Base-by-base conservation (phyloP, 202 grass and related monocot genomes). In the Setaria italica region DNA sequence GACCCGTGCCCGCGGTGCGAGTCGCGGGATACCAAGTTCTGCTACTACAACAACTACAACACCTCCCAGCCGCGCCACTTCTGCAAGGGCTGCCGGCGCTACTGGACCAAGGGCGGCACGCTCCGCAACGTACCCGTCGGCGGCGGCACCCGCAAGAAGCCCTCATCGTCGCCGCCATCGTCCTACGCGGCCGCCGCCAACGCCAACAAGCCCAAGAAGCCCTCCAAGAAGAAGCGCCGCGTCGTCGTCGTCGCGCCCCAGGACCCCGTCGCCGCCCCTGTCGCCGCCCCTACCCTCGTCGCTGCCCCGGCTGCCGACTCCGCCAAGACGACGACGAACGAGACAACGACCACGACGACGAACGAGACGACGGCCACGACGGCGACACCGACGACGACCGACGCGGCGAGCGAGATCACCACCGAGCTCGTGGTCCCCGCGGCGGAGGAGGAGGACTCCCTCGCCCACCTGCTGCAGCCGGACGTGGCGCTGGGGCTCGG, bases 1-100 rank as follows among this genome's bases (percentile, higher is more conserved):
- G 68, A 85, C 20, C 76, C 82, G 16, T 93, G 91, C 78, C 90
- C 90, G 5, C 88, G 91, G 73, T 93, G 91, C 67, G 85, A 90
- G 56, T 95, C 93, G 69, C 81, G 79, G 48, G 76, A 95, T 76
- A 95, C 93, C 83, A 94, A 94, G 90, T 94, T 94, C 83, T 94
- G 92, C 92, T 94, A 94, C 90, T 94, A 92, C 88, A 94, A 94
- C 90, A 94, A 94, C 90, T 94, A 94, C 92, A 93, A 90, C 85
- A 84, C 82, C 25, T 79, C 91, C 4, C 91, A 93, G 82, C 91
- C 91, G 25, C 91, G 91, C 35, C 85, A 93, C 82, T 93, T 90
- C 82, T 93, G 91, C 88, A 93, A 93, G 88, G 55, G 67, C 72
- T 93, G 91, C 91, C 91, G 91, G 46, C 91, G 91, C 72, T 92